A percentile compares a stretch with the other conserved stretches of the same genome.
Conservation (phyloP, 1,284 basidiomycete genomes). For the Amylostereum areolatum region DNA sequence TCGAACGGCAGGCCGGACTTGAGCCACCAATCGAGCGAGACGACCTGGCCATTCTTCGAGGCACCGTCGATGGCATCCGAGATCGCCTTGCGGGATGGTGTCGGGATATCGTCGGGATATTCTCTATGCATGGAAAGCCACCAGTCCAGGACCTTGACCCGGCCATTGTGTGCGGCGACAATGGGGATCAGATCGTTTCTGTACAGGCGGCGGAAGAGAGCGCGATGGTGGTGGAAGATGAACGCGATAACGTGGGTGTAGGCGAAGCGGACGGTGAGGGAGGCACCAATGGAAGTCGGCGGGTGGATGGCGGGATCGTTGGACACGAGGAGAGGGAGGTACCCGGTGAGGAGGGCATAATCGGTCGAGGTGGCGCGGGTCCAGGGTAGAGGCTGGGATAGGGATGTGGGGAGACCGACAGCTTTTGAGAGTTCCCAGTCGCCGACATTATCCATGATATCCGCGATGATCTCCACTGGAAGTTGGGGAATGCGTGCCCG, state of each 20-base stretch:
- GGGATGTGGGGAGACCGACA: conserved; percentile 63
- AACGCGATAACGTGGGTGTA: conserved; percentile 72
- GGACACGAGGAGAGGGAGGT: conserved; percentile 51
- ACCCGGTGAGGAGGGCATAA: conserved; percentile 60
- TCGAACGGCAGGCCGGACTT: conserved; percentile 50
- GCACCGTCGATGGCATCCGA: conserved; percentile 65
- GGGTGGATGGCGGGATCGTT: conserved; percentile 45
- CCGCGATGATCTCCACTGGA: conserved; percentile 69
- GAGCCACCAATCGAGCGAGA: conserved; percentile 70
- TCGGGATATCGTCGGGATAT: conserved; percentile 48
- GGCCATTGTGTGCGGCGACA: conserved; percentile 67
- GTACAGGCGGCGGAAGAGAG: conserved; percentile 56
- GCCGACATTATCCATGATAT: conserved; percentile 69
- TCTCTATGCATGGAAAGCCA: conserved; percentile 65
- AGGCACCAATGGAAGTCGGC: conserved; percentile 64
- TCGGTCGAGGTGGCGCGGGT: conserved; percentile 60
- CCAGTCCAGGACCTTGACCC: conserved; percentile 69
- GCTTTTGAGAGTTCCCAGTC: conserved; percentile 80
- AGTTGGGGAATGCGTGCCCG: conserved; percentile 62
- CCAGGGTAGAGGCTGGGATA: conserved; percentile 66
- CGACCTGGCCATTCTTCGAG: conserved; percentile 62
- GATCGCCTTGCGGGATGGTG: conserved; percentile 44
- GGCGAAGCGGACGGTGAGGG: conserved; percentile 62
- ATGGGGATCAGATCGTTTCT: conserved; percentile 64
- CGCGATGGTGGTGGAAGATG: conserved; percentile 55